A percentile compares a stretch with the other conserved stretches of the same genome.
Evolutionary conservation across 306 rosid genomes (phyloP).

Genomic region (Prunus mongolica): DNA sequence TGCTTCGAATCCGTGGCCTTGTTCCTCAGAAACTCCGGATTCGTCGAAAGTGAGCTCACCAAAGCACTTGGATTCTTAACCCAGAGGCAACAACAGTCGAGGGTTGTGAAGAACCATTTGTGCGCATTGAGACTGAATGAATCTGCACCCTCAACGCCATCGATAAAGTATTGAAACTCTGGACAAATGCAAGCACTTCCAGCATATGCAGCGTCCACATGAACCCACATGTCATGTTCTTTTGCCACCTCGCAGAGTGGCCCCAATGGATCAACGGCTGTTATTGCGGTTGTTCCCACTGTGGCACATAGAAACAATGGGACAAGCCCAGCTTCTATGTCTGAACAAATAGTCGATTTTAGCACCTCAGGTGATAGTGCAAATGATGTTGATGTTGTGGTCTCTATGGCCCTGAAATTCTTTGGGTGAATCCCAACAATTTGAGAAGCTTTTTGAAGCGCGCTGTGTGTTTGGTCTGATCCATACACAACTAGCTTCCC

Average conservation of each 20-base stretch:
- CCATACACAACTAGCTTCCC: conserved; percentile 33
- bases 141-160: conserved; percentile 27
- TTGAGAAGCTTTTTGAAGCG: conserved; percentile 26
- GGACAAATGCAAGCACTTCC: conserved; percentile 45
- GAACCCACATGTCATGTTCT: conserved; percentile 40
- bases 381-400: conserved; percentile 15
- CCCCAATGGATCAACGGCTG: conserved; percentile 33
- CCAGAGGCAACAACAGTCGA: conserved; percentile 47
- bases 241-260: conserved; percentile 24
- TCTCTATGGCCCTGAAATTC: conserved; percentile 20
- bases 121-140: conserved; percentile 46
- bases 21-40: conserved; percentile 21
- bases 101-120: conserved; percentile 34
- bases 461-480: conserved; percentile 42
- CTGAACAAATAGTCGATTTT: neutral
- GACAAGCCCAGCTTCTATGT: conserved; percentile 18
- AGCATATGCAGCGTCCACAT: conserved; percentile 45
- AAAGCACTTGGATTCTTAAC: conserved; percentile 7
- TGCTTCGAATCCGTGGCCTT: conserved; percentile 1
- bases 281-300: conserved; percentile 38
- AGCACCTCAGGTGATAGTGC: conserved; percentile 19
- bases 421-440: conserved; percentile 26
- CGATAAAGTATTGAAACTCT: conserved; percentile 29
- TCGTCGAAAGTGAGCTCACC: neutral
- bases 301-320: conserved; percentile 34